Conservation (phyloP, 169 alveolate species). For the Cryptosporidium felis region DNA sequence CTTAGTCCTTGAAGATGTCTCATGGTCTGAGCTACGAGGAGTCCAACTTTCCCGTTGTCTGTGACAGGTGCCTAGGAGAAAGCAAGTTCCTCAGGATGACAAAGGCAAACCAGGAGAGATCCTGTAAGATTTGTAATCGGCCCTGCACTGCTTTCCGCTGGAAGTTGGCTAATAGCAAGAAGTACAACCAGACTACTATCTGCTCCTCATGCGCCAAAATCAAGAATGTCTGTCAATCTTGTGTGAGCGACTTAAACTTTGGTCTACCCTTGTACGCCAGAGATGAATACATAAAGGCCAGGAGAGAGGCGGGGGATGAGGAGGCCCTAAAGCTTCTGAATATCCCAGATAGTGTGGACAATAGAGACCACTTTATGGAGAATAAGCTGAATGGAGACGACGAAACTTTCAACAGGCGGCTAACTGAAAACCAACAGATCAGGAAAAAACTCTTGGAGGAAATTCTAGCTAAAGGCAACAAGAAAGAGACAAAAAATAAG, state of each 20-base stretch:
- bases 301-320: constrained; percentile 74
- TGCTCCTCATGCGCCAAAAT: constrained; percentile 97
- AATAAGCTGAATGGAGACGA: constrained; percentile 42
- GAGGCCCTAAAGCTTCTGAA: constrained; percentile 71
- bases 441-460: constrained; percentile 26
- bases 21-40: constrained; percentile 82
- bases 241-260: constrained; percentile 95
- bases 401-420: neutral
- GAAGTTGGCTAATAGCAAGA: constrained; percentile 94
- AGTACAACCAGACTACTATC: constrained; percentile 95
- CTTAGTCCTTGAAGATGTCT: constrained; percentile 12
- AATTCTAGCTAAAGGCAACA: neutral
- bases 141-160: constrained; percentile 98
- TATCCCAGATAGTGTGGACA: constrained; percentile 80
- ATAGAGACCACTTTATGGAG: constrained; percentile 76
- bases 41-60: constrained; percentile 95
- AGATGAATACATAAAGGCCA: constrained; percentile 84
- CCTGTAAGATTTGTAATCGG: constrained; percentile 96
- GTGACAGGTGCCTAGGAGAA: constrained; percentile 98
- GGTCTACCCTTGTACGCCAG: constrained; percentile 96
- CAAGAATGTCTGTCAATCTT: constrained; percentile 97
- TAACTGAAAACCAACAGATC: constrained; percentile 1
- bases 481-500: neutral
- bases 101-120: constrained; percentile 92
- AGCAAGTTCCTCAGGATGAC: constrained; percentile 96